phyloP scores from a whole-genome alignment of 306 rosid genomes.

The Malus orientalis region DNA sequence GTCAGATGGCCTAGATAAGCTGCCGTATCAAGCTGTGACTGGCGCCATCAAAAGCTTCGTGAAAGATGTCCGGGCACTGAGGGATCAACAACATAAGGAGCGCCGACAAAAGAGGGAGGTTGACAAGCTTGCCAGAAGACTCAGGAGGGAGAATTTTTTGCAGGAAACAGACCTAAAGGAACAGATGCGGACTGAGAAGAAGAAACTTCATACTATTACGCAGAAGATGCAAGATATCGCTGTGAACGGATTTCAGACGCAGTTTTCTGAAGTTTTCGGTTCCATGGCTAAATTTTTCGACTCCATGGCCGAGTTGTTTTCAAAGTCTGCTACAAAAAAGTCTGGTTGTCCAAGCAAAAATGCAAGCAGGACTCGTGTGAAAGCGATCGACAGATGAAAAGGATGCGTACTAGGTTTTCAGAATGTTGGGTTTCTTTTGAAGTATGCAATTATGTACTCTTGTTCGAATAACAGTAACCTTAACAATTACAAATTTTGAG shows the following conservation, averaged over 20 bases:
- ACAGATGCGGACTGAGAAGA: not conserved
- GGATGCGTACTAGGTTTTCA: not conserved
- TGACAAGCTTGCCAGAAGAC: slow-evolving; percentile 39
- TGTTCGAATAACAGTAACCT: not conserved
- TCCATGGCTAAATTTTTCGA: not conserved
- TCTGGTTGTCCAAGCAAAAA: not conserved
- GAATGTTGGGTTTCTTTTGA: not conserved
- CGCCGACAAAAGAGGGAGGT: slow-evolving; percentile 61
- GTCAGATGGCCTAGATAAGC: slow-evolving; percentile 35
- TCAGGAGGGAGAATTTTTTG: not conserved
- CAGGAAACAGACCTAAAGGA: too few species aligned
- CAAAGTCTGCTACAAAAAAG: not conserved
- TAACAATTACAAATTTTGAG: not conserved
- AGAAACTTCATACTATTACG: too few species aligned
- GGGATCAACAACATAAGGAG: slow-evolving; percentile 59
- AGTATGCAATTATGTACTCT: not conserved
- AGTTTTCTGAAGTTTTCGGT: not conserved
- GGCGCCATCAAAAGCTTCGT: slow-evolving; percentile 38
- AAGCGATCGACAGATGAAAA: not conserved
- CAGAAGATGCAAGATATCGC: too few species aligned
- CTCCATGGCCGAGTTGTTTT: not conserved
- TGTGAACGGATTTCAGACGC: not conserved
- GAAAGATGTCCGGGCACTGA: slow-evolving; percentile 40
- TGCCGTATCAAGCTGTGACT: slow-evolving; percentile 46
- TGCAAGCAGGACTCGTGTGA: not conserved